phyloP scores from a whole-genome alignment of 768 basidiomycete genomes.

The Ephemerocybe angulata region DNA sequence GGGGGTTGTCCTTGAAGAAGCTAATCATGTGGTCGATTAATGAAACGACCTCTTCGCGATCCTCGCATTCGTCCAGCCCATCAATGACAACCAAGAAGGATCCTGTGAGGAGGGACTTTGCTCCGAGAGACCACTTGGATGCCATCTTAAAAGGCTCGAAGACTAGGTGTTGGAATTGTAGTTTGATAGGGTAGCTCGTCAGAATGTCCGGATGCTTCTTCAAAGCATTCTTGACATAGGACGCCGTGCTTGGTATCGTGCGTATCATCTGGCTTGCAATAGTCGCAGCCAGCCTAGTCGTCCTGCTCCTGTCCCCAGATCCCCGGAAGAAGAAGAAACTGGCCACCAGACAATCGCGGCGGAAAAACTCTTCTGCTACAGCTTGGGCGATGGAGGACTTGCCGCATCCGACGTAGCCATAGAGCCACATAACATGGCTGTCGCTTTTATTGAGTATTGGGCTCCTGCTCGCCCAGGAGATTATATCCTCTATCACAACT shows the following conservation, averaged over 20 bases:
- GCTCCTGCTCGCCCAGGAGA: neutral
- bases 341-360: neutral
- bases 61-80: slow-evolving; percentile 1
- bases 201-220: neutral
- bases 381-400: slow-evolving; percentile 2
- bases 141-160: neutral
- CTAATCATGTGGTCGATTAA: neutral
- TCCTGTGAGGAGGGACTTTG: neutral
- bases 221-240: neutral
- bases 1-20: neutral
- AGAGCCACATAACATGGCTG: neutral
- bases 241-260: neutral
- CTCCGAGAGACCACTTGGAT: neutral
- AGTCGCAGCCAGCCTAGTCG: neutral
- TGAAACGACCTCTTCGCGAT: neutral
- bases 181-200: neutral
- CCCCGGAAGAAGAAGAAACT: slow-evolving; percentile 4
- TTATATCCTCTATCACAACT: neutral
- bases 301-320: neutral
- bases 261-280: neutral
- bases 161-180: slow-evolving; percentile 1
- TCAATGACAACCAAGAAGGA: neutral
- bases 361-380: neutral
- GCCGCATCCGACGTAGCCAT: neutral
- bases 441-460: neutral